A percentile compares a stretch with the other conserved stretches of the same genome.
These are phyloP conservation scores for Boletus subcaerulescens DNA, from an alignment of 768 basidiomycete species.

Conservation along the genomic window DNA sequence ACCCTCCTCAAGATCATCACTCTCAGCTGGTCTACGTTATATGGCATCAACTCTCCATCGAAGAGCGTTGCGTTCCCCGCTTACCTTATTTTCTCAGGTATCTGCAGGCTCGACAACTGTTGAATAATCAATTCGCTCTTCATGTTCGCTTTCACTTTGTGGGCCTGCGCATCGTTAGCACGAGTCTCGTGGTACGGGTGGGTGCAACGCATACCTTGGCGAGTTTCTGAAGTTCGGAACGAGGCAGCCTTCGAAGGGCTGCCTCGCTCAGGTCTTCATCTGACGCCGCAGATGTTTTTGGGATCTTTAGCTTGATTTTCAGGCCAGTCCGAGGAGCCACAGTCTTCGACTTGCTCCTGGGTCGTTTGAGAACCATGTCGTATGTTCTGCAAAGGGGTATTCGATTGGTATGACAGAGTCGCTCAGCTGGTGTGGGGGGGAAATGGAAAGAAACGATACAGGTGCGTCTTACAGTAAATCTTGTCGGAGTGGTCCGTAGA, in stretches of 20 bases:
- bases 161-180: conserved; percentile 14
- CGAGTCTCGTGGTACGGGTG: not conserved
- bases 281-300: not conserved
- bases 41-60: not conserved
- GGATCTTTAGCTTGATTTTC: not conserved
- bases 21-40: conserved; percentile 4
- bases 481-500: not conserved
- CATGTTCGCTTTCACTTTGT: conserved; percentile 23
- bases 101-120: conserved; percentile 13
- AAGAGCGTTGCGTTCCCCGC: not conserved
- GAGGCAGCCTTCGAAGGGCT: conserved; percentile 24
- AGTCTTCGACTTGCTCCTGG: conserved; percentile 6
- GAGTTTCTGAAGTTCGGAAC: conserved; percentile 25
- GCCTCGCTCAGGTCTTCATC: conserved; percentile 7
- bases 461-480: not conserved
- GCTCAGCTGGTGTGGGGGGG: not conserved
- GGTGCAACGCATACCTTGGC: conserved; percentile 17
- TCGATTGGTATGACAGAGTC: not conserved
- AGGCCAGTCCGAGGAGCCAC: not conserved
- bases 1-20: conserved; percentile 5
- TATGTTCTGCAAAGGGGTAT: not conserved
- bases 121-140: conserved; percentile 28
- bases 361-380: conserved; percentile 8
- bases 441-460: not conserved
- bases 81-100: conserved; percentile 13